phyloP scores from a whole-genome alignment of 495 filamentous ascomycete genomes.

The Neurospora sp. region DNA sequence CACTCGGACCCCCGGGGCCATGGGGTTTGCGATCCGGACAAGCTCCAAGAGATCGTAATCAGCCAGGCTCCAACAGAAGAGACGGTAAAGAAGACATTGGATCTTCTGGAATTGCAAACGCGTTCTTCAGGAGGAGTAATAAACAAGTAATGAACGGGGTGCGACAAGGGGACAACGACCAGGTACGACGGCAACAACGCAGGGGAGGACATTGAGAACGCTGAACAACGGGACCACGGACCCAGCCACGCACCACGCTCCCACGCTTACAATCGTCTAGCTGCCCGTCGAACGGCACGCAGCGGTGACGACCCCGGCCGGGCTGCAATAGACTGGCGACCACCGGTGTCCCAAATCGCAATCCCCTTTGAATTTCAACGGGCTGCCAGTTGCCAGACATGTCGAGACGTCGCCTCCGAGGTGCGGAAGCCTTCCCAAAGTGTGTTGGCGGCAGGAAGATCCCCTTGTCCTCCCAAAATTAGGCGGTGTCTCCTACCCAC shows the following conservation, averaged over 20 bases:
- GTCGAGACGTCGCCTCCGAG: background rate
- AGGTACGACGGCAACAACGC: background rate
- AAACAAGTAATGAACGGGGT: background rate
- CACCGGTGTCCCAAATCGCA: no score
- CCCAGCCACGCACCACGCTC: background rate
- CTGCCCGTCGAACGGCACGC: background rate
- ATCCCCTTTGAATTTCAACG: background rate
- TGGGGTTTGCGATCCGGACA: background rate
- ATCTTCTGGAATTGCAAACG: background rate
- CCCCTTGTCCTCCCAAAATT: conserved; percentile 24
- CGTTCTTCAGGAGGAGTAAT: background rate
- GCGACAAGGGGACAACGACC: background rate
- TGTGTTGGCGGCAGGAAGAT: conserved; percentile 27
- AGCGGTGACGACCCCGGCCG: background rate
- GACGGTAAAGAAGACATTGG: background rate
- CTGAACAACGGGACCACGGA: background rate
- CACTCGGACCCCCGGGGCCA: background rate
- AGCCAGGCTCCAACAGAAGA: background rate
- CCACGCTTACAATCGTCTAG: background rate
- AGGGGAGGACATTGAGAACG: background rate
- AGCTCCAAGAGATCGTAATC: background rate
- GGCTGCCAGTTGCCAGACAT: background rate
- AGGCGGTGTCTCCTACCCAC: conserved; percentile 26
- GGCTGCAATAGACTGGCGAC: background rate
- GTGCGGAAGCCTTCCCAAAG: conserved; percentile 1